These are phyloP conservation scores for Nothophaeocryptopus gaeumannii DNA, from an alignment of 2,329 filamentous ascomycete genomes.

Conservation along the genomic window DNA sequence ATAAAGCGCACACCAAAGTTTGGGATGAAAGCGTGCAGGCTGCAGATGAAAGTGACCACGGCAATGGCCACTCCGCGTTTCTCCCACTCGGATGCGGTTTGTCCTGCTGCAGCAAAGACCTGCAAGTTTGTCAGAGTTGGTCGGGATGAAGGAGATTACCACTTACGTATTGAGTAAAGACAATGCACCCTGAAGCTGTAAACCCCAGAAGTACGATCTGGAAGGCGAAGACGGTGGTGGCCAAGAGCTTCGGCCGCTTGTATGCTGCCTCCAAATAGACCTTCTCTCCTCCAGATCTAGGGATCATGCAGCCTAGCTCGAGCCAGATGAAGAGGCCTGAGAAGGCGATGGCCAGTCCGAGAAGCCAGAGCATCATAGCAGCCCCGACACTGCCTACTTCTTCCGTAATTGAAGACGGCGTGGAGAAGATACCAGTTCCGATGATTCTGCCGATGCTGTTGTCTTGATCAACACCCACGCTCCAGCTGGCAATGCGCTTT, in stretches of 20 bases:
- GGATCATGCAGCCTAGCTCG: conserved; percentile 62
- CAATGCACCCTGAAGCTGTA: conserved; percentile 62
- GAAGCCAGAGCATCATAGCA: conserved; percentile 61
- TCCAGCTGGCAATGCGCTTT: neutral
- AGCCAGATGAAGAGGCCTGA: conserved; percentile 59
- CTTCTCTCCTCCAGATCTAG: conserved; percentile 63
- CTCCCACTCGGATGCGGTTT: conserved; percentile 57
- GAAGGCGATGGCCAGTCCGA: conserved; percentile 59
- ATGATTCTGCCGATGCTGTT: conserved; percentile 15
- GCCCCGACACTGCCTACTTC: conserved; percentile 60
- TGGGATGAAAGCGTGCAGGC: conserved; percentile 54
- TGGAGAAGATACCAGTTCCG: conserved; percentile 17
- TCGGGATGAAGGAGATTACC: conserved; percentile 46
- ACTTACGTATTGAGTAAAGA: conserved; percentile 52
- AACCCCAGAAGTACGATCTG: conserved; percentile 64
- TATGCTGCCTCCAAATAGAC: conserved; percentile 68
- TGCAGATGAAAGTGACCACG: conserved; percentile 38
- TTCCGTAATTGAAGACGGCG: conserved; percentile 9
- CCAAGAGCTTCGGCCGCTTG: conserved; percentile 61
- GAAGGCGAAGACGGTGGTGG: conserved; percentile 63
- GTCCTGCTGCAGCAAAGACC: conserved; percentile 43
- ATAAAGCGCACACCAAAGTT: conserved; percentile 30
- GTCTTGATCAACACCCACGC: neutral
- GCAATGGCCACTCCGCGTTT: conserved; percentile 65
- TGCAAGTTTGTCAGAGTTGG: neutral